Percentiles rank a stretch among this genome's conserved stretches.
phyloP scores from a whole-genome alignment of 768 basidiomycete genomes.

The Hygrocybe coccinea region DNA sequence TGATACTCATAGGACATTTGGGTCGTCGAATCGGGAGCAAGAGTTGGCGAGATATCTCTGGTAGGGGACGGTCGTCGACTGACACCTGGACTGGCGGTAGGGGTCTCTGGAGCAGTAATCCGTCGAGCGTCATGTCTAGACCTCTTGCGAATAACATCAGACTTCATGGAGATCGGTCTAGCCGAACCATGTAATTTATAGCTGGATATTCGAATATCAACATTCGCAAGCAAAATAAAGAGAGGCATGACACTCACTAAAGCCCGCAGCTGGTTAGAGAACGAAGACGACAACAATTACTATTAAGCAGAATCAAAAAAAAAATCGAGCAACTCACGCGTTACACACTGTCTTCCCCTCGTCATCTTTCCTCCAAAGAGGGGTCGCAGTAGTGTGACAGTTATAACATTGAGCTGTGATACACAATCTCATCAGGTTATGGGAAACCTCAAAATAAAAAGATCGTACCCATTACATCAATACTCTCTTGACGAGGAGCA shows the following conservation, averaged over 20 bases:
- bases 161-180: conserved; percentile 87
- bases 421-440: conserved; percentile 22
- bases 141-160: conserved; percentile 83
- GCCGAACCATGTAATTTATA: conserved; percentile 84
- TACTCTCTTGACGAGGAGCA: conserved; percentile 61
- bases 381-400: conserved; percentile 84
- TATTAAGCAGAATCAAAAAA: conserved; percentile 7
- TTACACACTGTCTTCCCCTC: conserved; percentile 91
- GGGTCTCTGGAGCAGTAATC: conserved; percentile 56
- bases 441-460: conserved; percentile 25
- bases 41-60: conserved; percentile 56
- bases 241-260: conserved; percentile 35
- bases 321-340: conserved; percentile 50
- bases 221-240: neutral
- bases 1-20: conserved; percentile 47
- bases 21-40: conserved; percentile 68
- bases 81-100: conserved; percentile 69
- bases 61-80: conserved; percentile 70
- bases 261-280: conserved; percentile 58
- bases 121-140: conserved; percentile 77
- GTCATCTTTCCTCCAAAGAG: conserved; percentile 87
- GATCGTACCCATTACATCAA: conserved; percentile 65
- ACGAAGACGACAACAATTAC: conserved; percentile 3
- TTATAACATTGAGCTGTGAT: conserved; percentile 79
- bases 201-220: conserved; percentile 3